phyloP scores from a whole-genome alignment of 2,329 filamentous ascomycete species.

The Phyllosticta citribraziliensis region DNA sequence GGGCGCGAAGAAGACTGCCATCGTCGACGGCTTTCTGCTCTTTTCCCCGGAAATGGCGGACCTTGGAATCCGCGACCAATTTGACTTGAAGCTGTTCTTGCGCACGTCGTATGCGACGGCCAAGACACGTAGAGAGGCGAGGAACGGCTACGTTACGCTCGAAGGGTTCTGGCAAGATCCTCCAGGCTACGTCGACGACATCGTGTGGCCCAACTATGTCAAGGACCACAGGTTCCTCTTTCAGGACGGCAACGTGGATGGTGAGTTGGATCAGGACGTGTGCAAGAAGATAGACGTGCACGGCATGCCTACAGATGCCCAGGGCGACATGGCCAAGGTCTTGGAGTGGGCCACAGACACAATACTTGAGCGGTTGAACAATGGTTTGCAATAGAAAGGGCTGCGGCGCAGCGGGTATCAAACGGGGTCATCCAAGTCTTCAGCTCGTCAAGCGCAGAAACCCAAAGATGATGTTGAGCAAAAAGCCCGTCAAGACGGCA shows the following conservation, averaged over 20 bases:
- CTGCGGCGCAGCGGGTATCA: slow-evolving; percentile 8
- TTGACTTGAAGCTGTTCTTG: slow-evolving; percentile 73
- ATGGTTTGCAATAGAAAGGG: neutral
- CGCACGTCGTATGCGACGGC: slow-evolving; percentile 53
- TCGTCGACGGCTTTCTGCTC: slow-evolving; percentile 84
- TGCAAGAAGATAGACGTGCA: slow-evolving; percentile 19
- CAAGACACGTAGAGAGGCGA: slow-evolving; percentile 54
- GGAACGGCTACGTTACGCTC: slow-evolving; percentile 65
- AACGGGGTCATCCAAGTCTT: neutral
- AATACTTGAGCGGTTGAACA: neutral
- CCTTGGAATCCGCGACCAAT: slow-evolving; percentile 39
- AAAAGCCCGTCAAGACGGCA: slow-evolving; percentile 74
- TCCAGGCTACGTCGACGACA: slow-evolving; percentile 81
- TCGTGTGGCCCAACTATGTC: slow-evolving; percentile 95
- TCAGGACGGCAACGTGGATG: slow-evolving; percentile 54
- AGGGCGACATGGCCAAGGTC: slow-evolving; percentile 21
- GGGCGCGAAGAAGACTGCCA: slow-evolving; percentile 44
- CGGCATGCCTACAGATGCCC: slow-evolving; percentile 31
- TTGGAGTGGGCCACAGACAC: slow-evolving; percentile 5
- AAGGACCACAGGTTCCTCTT: slow-evolving; percentile 75
- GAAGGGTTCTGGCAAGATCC: slow-evolving; percentile 95
- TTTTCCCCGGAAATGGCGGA: slow-evolving; percentile 50
- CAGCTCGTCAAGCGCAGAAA: slow-evolving; percentile 41
- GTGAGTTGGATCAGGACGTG: slow-evolving; percentile 38
- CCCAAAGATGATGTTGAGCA: slow-evolving; percentile 70